Percentiles rank a stretch among this genome's conserved stretches.
Evolutionary conservation across 495 filamentous ascomycete species (phyloP).

Genomic region (Hypoxylon intermedium): DNA sequence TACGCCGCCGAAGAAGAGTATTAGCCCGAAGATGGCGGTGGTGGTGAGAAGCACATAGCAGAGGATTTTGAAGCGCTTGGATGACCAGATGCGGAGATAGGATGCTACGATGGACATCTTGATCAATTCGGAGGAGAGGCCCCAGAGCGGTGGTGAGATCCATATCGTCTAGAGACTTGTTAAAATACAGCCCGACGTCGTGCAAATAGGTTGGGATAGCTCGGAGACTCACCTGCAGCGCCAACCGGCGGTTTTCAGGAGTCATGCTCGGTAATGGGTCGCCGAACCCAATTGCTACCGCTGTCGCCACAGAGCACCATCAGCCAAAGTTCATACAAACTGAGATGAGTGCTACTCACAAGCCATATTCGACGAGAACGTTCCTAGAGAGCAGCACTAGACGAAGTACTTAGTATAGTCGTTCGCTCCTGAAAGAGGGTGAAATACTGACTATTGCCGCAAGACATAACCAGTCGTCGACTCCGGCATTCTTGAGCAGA

Average conservation of each 20-base stretch:
- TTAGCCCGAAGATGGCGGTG: conserved; percentile 34
- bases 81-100: conserved; percentile 45
- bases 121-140: conserved; percentile 22
- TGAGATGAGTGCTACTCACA: conserved; percentile 17
- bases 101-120: conserved; percentile 44
- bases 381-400: conserved; percentile 33
- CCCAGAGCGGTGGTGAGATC: conserved; percentile 35
- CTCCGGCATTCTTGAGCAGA: conserved; percentile 18
- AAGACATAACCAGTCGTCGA: conserved; percentile 39
- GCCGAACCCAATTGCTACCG: conserved; percentile 21
- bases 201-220: too few species aligned
- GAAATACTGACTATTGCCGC: conserved; percentile 30
- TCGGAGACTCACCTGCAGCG: conserved; percentile 15
- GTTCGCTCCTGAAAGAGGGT: neutral
- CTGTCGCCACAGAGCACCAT: neutral
- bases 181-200: too few species aligned
- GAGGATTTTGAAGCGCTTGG: conserved; percentile 27
- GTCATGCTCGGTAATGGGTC: conserved; percentile 10
- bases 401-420: conserved; percentile 3
- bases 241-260: conserved; percentile 2
- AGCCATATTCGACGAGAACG: conserved; percentile 32
- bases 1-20: conserved; percentile 31
- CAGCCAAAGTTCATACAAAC: conserved; percentile 5
- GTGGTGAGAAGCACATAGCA: conserved; percentile 29
- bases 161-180: conserved; percentile 16